Base-by-base conservation (phyloP, 2,329 filamentous ascomycete species). In the Clarireedia homoeocarpa region DNA sequence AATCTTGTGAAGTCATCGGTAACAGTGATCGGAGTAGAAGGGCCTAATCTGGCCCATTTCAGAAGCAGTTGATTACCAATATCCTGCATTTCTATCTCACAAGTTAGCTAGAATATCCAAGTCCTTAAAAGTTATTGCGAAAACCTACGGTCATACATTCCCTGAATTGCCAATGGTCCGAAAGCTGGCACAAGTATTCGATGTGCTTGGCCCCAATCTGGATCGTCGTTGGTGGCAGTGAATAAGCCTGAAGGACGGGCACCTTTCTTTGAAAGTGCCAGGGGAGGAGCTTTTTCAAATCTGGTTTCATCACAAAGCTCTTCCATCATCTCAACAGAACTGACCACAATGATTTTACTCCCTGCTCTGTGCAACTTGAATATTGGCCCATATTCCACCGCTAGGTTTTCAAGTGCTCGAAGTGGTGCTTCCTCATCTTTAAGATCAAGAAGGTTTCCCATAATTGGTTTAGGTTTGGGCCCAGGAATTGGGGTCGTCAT, bases 1-100 rank as follows among this genome's bases (percentile, higher is more conserved):
- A 90, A 72, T 15, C 86, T 78, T 2, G 86, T 88, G 59, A 88
- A 88, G 68, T 89, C 84, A 20, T 86, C 82, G 0, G 79, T 77
- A 0, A 81, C 79, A 39, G 75, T 71, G 57, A 90, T 85, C 5
- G 77, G 71, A 38, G 74, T 67, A 1, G 73, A 67, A 1, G 80
- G 71, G 0, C 85, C 86, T 60, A 80, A 74, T 30, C 85, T 77
- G 27, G 83, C 83, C 77, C 84, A 83, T 69, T 87, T 87, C 71
- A 87, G 74, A 14, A 77, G 75, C 47, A 88, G 71, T 65, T 88
- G 84, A 1, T 74, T 74, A 2, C 82, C 78, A 56, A 88, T 81
- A 60, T 88, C 84, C 59, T 83, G 75, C 81, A 85, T 84, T 63
- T 84, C 81, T 51, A 10, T 30, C 27, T 20, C 7, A 12, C n/a